Conservation (phyloP, 2,329 filamentous ascomycete genomes). For the Hymenotorrendiella dingleyae region DNA sequence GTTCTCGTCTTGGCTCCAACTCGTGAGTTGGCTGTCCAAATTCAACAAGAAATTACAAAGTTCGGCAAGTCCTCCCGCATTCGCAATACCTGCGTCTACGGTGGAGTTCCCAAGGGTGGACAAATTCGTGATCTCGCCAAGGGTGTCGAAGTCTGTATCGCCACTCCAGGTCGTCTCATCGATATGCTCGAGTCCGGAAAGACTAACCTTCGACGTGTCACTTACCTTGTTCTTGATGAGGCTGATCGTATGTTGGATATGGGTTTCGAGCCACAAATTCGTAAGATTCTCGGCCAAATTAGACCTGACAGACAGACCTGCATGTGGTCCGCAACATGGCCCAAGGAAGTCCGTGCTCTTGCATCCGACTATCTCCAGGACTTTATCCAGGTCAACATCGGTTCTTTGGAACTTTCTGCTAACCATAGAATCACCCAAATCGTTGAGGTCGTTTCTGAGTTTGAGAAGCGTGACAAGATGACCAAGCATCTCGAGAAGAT, state of each 20-base stretch:
- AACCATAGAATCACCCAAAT: slow-evolving; percentile 98
- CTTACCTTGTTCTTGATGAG: slow-evolving; percentile 96
- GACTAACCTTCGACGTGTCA: slow-evolving; percentile 96
- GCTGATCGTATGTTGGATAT: slow-evolving; percentile 99
- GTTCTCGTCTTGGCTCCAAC: slow-evolving; percentile 94
- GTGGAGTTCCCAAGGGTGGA: slow-evolving; percentile 94
- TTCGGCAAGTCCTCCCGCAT: slow-evolving; percentile 98
- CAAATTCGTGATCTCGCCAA: slow-evolving; percentile 93
- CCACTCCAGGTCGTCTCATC: slow-evolving; percentile 93
- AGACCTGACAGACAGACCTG: slow-evolving; percentile 97
- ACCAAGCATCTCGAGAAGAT: slow-evolving; percentile 96
- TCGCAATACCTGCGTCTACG: slow-evolving; percentile 97
- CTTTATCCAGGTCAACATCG: slow-evolving; percentile 98
- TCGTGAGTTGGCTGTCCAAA: slow-evolving; percentile 96
- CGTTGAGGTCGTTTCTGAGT: slow-evolving; percentile 91
- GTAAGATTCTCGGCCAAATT: slow-evolving; percentile 97
- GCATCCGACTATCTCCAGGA: slow-evolving; percentile 87
- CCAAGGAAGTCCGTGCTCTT: slow-evolving; percentile 92
- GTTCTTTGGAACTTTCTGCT: slow-evolving; percentile 90
- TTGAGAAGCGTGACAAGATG: slow-evolving; percentile 97
- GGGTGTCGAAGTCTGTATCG: slow-evolving; percentile 97
- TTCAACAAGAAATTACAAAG: slow-evolving; percentile 97
- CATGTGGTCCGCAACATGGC: slow-evolving; percentile 99
- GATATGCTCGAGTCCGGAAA: slow-evolving; percentile 98
- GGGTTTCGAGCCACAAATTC: slow-evolving; percentile 99